Evolutionary conservation across 306 rosid species (phyloP).

Genomic region (Ammopiptanthus mongolicus): DNA sequence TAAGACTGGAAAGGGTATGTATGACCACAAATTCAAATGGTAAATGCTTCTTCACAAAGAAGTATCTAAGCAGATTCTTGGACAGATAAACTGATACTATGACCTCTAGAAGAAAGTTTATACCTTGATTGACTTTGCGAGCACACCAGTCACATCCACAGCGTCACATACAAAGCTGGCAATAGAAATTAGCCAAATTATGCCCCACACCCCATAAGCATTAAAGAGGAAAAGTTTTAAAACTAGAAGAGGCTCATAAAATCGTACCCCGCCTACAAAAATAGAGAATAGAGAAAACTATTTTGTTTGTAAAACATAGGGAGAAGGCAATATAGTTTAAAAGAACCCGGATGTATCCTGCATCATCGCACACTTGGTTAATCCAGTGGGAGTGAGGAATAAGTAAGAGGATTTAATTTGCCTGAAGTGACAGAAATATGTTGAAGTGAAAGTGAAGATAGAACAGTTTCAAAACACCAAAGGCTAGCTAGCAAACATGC

Average conservation of each 20-base stretch:
- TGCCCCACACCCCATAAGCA: neutral
- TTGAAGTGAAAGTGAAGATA: too few species aligned
- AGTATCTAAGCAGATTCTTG: conserved; percentile 4
- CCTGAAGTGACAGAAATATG: too few species aligned
- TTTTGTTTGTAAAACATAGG: conserved; percentile 70
- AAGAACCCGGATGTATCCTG: conserved; percentile 85
- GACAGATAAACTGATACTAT: neutral
- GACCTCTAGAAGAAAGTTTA: neutral
- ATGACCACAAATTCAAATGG: neutral
- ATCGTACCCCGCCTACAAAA: conserved; percentile 62
- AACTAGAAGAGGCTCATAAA: conserved; percentile 3
- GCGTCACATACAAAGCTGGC: conserved; percentile 95
- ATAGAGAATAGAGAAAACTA: conserved; percentile 69
- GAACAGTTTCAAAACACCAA: too few species aligned
- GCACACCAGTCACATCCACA: conserved; percentile 99
- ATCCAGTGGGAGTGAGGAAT: too few species aligned
- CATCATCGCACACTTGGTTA: conserved; percentile 23
- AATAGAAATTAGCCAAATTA: conserved; percentile 30
- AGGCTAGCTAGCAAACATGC: too few species aligned
- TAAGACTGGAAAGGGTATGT: neutral
- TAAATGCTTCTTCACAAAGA: neutral
- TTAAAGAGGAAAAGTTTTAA: conserved; percentile 6
- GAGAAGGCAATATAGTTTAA: conserved; percentile 73
- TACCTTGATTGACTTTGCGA: conserved; percentile 98
- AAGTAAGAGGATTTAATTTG: too few species aligned